These are phyloP conservation scores for Nyctanthes arbortristis DNA, from an alignment of 257 asterid genomes.

Conservation along the genomic window DNA sequence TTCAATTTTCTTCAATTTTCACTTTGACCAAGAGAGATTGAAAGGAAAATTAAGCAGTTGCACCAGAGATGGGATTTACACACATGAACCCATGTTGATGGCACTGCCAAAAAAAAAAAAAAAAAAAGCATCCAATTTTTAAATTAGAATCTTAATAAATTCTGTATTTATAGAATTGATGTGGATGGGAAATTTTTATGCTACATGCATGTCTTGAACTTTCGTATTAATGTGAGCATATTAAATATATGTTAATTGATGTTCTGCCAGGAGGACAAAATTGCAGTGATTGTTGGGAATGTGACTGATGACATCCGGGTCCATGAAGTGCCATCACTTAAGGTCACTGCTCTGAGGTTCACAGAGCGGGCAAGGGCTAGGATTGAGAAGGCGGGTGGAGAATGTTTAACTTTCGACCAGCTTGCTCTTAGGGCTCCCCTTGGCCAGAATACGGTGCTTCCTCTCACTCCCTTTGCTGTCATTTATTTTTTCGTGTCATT, in stretches of 20 bases:
- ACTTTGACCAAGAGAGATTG: too few species aligned
- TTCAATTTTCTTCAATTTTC: too few species aligned
- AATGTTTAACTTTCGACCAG: constrained; percentile 45
- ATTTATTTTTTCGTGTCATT: neutral
- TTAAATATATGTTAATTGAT: neutral
- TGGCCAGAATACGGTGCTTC: constrained; percentile 43
- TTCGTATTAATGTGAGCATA: too few species aligned
- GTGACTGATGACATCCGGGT: constrained; percentile 39
- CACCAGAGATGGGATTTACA: too few species aligned
- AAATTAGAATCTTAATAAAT: neutral
- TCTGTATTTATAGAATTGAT: neutral
- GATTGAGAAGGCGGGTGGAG: constrained; percentile 49
- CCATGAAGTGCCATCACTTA: constrained; percentile 32
- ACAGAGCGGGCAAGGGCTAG: constrained; percentile 46
- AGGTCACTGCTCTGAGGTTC: constrained; percentile 43
- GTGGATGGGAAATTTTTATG: neutral
- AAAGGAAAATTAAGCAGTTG: too few species aligned
- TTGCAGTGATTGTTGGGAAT: constrained; percentile 40
- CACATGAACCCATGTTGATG: too few species aligned
- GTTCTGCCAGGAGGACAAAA: constrained; percentile 34
- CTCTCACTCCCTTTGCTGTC: neutral
- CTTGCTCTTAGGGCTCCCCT: constrained; percentile 44
- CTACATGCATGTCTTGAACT: neutral
- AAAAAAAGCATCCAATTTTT: neutral
- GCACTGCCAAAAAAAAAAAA: too few species aligned